phyloP scores from a whole-genome alignment of 768 basidiomycete species.

The Boletellus ananiceps region DNA sequence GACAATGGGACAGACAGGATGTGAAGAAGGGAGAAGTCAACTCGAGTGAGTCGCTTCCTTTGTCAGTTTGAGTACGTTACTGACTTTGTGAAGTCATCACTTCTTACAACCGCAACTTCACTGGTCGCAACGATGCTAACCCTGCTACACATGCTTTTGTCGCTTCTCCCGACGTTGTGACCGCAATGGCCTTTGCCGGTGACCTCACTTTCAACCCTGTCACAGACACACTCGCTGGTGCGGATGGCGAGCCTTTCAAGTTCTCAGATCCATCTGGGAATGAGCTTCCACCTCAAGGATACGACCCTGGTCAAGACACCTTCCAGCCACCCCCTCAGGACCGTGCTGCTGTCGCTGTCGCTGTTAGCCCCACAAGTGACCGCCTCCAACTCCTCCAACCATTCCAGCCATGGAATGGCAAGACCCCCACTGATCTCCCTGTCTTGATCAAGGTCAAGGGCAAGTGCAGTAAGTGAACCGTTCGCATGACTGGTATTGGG shows the following conservation, averaged over 20 bases:
- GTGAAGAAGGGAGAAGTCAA: constrained; percentile 96
- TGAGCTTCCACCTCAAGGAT: constrained; percentile 93
- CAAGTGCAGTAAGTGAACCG: constrained; percentile 83
- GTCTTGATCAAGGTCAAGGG: constrained; percentile 97
- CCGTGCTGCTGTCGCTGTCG: constrained; percentile 78
- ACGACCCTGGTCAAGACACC: constrained; percentile 95
- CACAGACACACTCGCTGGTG: constrained; percentile 79
- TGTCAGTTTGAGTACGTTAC: constrained; percentile 27
- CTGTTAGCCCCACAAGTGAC: constrained; percentile 79
- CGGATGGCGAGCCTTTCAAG: constrained; percentile 96
- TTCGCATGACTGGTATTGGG: background rate
- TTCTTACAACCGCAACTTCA: constrained; percentile 99
- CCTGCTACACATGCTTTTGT: constrained; percentile 97
- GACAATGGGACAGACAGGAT: constrained; percentile 97
- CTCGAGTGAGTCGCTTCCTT: constrained; percentile 65
- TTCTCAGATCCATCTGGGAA: constrained; percentile 88
- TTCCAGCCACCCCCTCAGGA: constrained; percentile 93
- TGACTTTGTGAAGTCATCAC: constrained; percentile 68
- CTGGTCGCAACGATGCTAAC: constrained; percentile 99
- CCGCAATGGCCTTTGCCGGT: constrained; percentile 94
- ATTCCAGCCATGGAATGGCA: constrained; percentile 90
- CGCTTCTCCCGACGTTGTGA: constrained; percentile 91
- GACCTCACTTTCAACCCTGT: constrained; percentile 95
- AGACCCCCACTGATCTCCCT: constrained; percentile 84
- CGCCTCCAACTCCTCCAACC: constrained; percentile 89